Evolutionary conservation across 163 green algal genomes (phyloP).

Genomic region (Prototheca wickerhamii): DNA sequence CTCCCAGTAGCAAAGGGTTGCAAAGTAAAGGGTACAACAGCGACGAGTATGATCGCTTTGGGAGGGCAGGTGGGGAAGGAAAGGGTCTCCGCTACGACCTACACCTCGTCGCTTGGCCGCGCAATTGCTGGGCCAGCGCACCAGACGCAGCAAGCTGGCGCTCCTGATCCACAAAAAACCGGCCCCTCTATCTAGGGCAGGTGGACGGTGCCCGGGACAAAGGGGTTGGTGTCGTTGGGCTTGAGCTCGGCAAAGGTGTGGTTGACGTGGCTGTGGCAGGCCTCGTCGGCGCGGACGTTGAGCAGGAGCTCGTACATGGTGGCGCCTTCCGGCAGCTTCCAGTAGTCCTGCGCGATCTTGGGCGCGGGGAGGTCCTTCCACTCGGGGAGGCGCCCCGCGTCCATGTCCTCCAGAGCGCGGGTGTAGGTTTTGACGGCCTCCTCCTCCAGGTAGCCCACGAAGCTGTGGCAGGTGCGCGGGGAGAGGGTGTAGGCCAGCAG

Average conservation of each 20-base stretch:
- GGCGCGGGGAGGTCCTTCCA: constrained; percentile 31
- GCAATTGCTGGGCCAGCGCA: too few species aligned
- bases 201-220: constrained; percentile 37
- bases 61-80: too few species aligned
- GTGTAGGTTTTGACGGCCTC: constrained; percentile 85
- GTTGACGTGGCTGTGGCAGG: constrained; percentile 69
- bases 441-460: constrained; percentile 88
- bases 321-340: constrained; percentile 50
- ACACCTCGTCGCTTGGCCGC: too few species aligned
- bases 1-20: too few species aligned
- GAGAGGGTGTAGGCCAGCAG: constrained; percentile 73
- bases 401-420: constrained; percentile 44
- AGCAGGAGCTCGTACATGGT: constrained; percentile 80
- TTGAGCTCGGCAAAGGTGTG: constrained; percentile 52
- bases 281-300: constrained; percentile 82
- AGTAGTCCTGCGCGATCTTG: constrained; percentile 55
- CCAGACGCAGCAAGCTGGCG: too few species aligned
- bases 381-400: constrained; percentile 30
- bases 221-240: constrained; percentile 59
- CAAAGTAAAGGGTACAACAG: too few species aligned
- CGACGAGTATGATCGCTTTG: too few species aligned
- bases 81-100: too few species aligned
- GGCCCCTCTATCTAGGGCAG: constrained; percentile 25
- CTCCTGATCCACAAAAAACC: too few species aligned
- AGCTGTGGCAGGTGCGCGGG: constrained; percentile 70